Evolutionary conservation across 1,284 basidiomycete genomes (phyloP), one percentile per base, ranked within the genome.

Genomic region (Heterobasidion parviporum): DNA sequence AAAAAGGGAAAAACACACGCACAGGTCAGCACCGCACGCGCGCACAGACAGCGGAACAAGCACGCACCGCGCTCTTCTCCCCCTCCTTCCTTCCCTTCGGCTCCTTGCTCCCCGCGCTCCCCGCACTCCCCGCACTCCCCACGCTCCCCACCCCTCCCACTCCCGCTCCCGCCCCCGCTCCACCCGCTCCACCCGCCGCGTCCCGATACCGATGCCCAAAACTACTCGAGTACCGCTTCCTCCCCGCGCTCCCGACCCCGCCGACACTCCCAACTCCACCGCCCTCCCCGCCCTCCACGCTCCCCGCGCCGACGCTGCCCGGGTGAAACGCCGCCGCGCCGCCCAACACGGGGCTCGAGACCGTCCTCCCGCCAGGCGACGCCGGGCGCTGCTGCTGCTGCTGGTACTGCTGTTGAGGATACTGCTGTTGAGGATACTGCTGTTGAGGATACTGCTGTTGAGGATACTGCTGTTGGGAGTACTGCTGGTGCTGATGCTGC

Each of bases 191-290:
- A n/a, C 72, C 71, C 14, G 70, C 64, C 18, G 71, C 61, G 34
- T 70, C 71, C 44, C 58, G 59, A 65, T 87, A 87, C 44, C 85
- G 75, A 65, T 89, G 81, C 8, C 83, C 80, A 65, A 89, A 89
- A 59, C 81, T 87, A 59, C 84, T 87, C 47, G 84, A 86, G 56
- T 74, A 76, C 44, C 72, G 59, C 63, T 70, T 72, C 35, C 63
- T 61, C 12, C 64, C 63, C 3, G 64, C 66, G 3, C 62, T 63
- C n/a, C 62, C 56, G 12, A 52, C 56, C 33, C 59, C 59, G 2
- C 61, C 60, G 20, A 66, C 67, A 41, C 59, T 61, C 51, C 66
- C 50, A 7, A 52, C 15, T 10, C 50, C 20, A 9, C 50, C 50
- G 34, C 16, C 34, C 33, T 36, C 35, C 10, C 50, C 33, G 12